Conservation (phyloP, 805 yeast species). For the Peterozyma toletana region DNA sequence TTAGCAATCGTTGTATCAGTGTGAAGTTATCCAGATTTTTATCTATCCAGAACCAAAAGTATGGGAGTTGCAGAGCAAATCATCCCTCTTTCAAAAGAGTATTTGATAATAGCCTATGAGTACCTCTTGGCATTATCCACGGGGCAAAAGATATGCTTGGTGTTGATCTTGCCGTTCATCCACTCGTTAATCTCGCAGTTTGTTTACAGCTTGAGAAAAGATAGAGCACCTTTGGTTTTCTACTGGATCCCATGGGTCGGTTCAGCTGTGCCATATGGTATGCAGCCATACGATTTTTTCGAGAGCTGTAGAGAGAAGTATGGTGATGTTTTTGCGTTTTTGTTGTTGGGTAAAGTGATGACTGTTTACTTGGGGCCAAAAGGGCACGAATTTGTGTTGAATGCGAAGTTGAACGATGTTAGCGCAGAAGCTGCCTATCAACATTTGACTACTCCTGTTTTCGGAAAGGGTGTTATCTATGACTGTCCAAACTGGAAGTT, state of each 20-base stretch:
- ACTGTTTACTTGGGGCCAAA: conserved; percentile 95
- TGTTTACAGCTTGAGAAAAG: conserved; percentile 62
- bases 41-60: not conserved
- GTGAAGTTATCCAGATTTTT: too few relatives aligned
- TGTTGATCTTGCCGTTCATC: conserved; percentile 48
- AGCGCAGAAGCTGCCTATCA: conserved; percentile 95
- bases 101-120: not conserved
- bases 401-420: conserved; percentile 82
- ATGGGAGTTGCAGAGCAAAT: conserved; percentile 6
- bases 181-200: conserved; percentile 64
- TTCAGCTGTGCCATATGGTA: conserved; percentile 82
- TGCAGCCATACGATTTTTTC: conserved; percentile 89
- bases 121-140: conserved; percentile 13
- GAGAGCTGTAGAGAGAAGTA: conserved; percentile 68
- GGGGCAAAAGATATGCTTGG: conserved; percentile 21
- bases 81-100: not conserved
- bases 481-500: conserved; percentile 91
- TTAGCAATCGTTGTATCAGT: too few relatives aligned
- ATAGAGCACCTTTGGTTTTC: conserved; percentile 84
- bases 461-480: conserved; percentile 95
- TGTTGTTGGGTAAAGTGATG: conserved; percentile 85
- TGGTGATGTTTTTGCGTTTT: conserved; percentile 91
- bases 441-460: conserved; percentile 98
- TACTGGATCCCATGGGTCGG: conserved; percentile 97
- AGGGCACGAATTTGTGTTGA: conserved; percentile 94